phyloP scores from a whole-genome alignment of 768 basidiomycete species.

The Agrocybe pediades region DNA sequence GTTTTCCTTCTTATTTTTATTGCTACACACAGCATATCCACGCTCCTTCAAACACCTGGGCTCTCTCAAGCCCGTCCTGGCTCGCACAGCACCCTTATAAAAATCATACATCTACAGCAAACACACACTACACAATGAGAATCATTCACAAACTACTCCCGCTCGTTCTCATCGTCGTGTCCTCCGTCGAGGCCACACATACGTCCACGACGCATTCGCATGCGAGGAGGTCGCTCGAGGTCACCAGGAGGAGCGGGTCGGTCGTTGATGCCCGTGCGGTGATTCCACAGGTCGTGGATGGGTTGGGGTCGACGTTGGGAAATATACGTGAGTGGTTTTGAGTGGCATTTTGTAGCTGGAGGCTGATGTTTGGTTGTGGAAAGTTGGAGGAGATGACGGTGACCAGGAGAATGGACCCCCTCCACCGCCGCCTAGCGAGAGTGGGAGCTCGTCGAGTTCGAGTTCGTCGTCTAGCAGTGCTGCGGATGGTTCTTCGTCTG shows the following conservation, averaged over 20 bases:
- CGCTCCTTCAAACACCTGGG: constrained; percentile 40
- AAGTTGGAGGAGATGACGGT: background rate
- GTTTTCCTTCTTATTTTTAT: constrained; percentile 10
- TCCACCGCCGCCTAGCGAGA: background rate
- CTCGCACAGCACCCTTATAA: constrained; percentile 26
- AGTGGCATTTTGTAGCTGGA: background rate
- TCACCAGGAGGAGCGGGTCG: background rate
- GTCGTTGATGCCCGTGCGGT: background rate
- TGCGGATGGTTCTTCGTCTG: background rate
- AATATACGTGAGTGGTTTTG: background rate
- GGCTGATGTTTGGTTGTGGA: background rate
- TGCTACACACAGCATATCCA: constrained; percentile 22
- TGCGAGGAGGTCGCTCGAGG: constrained; percentile 34
- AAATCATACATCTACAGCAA: constrained; percentile 8
- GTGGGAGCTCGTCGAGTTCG: background rate
- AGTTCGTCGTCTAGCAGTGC: background rate
- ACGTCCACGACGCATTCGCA: constrained; percentile 34
- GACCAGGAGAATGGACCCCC: background rate
- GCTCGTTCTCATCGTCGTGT: constrained; percentile 21
- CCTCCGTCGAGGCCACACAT: constrained; percentile 36
- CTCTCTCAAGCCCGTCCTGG: constrained; percentile 28
- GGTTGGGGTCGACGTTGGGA: background rate
- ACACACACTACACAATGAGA: constrained; percentile 27
- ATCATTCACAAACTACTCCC: constrained; percentile 32
- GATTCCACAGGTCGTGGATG: background rate